phyloP scores from a whole-genome alignment of 352 stramenopile genomes.

The Globisporangium abappressorium region DNA sequence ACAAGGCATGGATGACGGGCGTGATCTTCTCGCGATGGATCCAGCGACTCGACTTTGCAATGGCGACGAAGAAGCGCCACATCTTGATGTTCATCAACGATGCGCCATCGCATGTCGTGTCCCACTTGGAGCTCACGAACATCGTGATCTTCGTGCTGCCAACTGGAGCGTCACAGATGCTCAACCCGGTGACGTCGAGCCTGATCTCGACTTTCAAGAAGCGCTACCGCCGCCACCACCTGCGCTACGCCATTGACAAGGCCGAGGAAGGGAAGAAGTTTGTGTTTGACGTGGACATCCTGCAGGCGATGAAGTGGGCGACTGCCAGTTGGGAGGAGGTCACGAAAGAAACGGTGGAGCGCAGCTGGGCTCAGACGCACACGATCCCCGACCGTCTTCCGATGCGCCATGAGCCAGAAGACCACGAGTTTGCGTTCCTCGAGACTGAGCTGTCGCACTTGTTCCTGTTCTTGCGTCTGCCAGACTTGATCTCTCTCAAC shows the following conservation, averaged over 20 bases:
- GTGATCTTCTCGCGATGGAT: slow-evolving; percentile 84
- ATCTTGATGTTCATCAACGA: slow-evolving; percentile 82
- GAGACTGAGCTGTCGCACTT: slow-evolving; percentile 67
- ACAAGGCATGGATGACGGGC: slow-evolving; percentile 80
- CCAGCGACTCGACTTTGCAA: slow-evolving; percentile 74
- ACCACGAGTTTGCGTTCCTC: slow-evolving; percentile 54
- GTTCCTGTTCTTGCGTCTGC: slow-evolving; percentile 59
- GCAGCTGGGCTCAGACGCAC: slow-evolving; percentile 60
- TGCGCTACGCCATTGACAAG: slow-evolving; percentile 65
- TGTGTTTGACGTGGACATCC: slow-evolving; percentile 61
- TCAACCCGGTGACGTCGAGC: slow-evolving; percentile 66
- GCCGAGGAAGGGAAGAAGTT: slow-evolving; percentile 39
- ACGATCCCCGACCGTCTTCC: slow-evolving; percentile 47
- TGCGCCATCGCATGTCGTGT: slow-evolving; percentile 69
- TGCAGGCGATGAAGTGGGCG: slow-evolving; percentile 83
- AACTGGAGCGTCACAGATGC: slow-evolving; percentile 42
- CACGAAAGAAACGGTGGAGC: slow-evolving; percentile 61
- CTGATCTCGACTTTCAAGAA: slow-evolving; percentile 71
- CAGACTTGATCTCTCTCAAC: slow-evolving; percentile 54
- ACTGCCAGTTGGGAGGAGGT: slow-evolving; percentile 68
- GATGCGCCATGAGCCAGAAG: slow-evolving; percentile 48
- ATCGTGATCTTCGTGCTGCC: slow-evolving; percentile 66
- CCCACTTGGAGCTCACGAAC: slow-evolving; percentile 74
- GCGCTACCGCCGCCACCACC: slow-evolving; percentile 65
- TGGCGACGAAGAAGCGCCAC: slow-evolving; percentile 70